A percentile compares a stretch with the other conserved stretches of the same genome.
These are phyloP conservation scores for Ilyonectria mors-panacis DNA, from an alignment of 2,329 filamentous ascomycete species.

Conservation along the genomic window DNA sequence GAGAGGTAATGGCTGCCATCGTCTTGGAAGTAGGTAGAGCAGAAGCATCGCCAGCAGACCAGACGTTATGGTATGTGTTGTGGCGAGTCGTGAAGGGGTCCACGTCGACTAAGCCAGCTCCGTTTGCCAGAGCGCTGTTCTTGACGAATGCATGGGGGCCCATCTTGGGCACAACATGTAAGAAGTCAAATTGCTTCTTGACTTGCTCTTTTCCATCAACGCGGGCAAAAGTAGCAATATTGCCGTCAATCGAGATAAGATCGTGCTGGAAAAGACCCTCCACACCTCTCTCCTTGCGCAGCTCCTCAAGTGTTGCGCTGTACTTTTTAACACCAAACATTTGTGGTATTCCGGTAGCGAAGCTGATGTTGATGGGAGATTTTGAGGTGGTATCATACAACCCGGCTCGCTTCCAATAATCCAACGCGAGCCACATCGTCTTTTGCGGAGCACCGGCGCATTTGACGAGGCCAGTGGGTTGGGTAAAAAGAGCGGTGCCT, in stretches of 20 bases:
- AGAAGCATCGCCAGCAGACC: constrained; percentile 72
- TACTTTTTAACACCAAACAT: constrained; percentile 77
- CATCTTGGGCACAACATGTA: constrained; percentile 74
- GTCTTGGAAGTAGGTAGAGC: constrained; percentile 72
- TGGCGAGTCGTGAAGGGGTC: constrained; percentile 67
- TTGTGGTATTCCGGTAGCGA: constrained; percentile 67
- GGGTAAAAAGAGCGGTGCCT: constrained; percentile 72
- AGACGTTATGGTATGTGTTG: constrained; percentile 69
- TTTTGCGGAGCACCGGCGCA: constrained; percentile 75
- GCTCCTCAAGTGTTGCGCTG: constrained; percentile 65
- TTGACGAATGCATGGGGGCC: constrained; percentile 68
- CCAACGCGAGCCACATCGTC: constrained; percentile 73
- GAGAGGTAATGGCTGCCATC: constrained; percentile 65
- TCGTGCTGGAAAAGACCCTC: constrained; percentile 73
- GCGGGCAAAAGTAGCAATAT: constrained; percentile 65
- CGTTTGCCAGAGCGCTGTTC: constrained; percentile 68
- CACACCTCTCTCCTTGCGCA: constrained; percentile 68
- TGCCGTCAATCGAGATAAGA: constrained; percentile 66
- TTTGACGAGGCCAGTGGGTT: constrained; percentile 71
- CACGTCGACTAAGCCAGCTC: constrained; percentile 71
- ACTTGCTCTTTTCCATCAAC: constrained; percentile 62
- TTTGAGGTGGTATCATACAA: constrained; percentile 61
- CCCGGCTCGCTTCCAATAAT: constrained; percentile 70
- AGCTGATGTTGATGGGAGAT: constrained; percentile 66
- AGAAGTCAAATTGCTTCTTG: constrained; percentile 65